Percentiles rank a stretch among this genome's conserved stretches.
These are phyloP conservation scores for Takashimella koratensis DNA, from an alignment of 1,284 basidiomycete genomes.

Conservation along the genomic window DNA sequence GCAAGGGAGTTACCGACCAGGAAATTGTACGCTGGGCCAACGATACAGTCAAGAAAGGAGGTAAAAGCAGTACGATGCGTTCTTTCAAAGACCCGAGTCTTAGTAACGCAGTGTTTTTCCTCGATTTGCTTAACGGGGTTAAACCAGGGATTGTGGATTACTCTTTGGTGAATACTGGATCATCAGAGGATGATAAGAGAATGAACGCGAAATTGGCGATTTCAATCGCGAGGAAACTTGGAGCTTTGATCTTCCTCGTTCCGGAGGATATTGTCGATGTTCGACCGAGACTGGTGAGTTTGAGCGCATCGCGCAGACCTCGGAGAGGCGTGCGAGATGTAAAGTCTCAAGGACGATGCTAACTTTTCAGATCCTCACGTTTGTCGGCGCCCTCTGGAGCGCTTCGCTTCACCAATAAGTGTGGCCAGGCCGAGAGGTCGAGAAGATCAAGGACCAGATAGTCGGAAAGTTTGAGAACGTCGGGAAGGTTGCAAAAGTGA, in stretches of 20 bases:
- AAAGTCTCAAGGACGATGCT: slow-evolving; percentile 51
- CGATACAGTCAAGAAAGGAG: slow-evolving; percentile 72
- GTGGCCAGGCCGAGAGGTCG: slow-evolving; percentile 5
- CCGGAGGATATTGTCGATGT: slow-evolving; percentile 91
- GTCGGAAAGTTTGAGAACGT: no score
- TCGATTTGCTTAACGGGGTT: slow-evolving; percentile 87
- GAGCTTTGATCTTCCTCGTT: slow-evolving; percentile 93
- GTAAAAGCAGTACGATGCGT: slow-evolving; percentile 65
- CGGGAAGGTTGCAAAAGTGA: no score
- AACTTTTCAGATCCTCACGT: slow-evolving; percentile 52
- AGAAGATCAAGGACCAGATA: no score
- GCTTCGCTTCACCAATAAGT: slow-evolving; percentile 33
- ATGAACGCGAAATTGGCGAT: slow-evolving; percentile 97
- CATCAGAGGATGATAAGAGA: slow-evolving; percentile 78
- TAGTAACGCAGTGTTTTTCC: slow-evolving; percentile 86
- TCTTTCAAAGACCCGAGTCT: slow-evolving; percentile 94
- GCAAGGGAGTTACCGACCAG: slow-evolving; percentile 77
- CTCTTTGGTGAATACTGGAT: slow-evolving; percentile 57
- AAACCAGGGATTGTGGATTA: slow-evolving; percentile 95
- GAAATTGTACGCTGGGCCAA: slow-evolving; percentile 98
- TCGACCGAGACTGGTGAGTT: slow-evolving; percentile 70
- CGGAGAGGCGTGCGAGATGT: not conserved
- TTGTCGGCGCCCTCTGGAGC: slow-evolving; percentile 52
- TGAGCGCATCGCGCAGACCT: no score
- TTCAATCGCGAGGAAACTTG: slow-evolving; percentile 95